Evolutionary conservation across 73 alveolate species (phyloP).

Genomic region (Paramecium pentaurelia): DNA sequence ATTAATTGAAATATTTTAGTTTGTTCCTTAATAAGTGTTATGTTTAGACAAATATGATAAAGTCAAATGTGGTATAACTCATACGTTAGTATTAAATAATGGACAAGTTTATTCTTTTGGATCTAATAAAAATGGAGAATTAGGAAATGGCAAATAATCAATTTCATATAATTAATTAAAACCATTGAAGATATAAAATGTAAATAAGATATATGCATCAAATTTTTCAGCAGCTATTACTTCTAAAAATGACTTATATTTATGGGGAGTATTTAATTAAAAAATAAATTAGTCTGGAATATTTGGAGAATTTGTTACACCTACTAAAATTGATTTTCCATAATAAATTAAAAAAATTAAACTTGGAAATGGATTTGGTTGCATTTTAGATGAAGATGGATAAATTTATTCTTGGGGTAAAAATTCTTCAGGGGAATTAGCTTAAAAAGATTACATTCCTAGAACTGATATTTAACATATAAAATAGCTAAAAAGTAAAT

Average conservation of each 20-base stretch:
- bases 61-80: conserved; percentile 12
- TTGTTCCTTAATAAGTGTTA: background rate
- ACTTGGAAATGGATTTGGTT: background rate
- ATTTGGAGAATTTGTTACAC: background rate
- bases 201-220: background rate
- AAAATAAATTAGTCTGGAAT: background rate
- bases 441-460: background rate
- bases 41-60: background rate
- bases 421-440: conserved; percentile 1
- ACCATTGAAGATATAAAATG: background rate
- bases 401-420: background rate
- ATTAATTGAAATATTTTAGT: background rate
- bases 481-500: background rate
- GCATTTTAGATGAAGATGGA: background rate
- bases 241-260: background rate
- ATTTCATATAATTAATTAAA: background rate
- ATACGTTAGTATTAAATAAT: background rate
- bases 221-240: background rate
- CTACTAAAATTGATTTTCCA: background rate
- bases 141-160: background rate
- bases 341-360: background rate
- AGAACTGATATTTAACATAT: background rate
- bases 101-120: background rate
- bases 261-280: background rate
- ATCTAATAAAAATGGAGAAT: background rate